These are phyloP conservation scores for Eucalyptus camaldulensis DNA, from an alignment of 345 rosid species.

Conservation along the genomic window DNA sequence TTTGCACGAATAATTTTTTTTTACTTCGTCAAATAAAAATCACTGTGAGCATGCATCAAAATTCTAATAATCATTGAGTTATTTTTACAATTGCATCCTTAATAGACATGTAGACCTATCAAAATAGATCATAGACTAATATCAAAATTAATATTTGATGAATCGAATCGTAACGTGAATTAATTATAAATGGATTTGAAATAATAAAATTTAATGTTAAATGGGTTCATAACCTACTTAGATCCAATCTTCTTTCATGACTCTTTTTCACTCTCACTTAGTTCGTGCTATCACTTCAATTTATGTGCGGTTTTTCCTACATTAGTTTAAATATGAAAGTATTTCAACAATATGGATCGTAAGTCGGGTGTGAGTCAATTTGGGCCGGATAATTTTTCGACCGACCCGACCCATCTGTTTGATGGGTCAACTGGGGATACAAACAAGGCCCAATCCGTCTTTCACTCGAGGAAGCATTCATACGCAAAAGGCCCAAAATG, in stretches of 20 bases:
- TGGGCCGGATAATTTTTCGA: not conserved
- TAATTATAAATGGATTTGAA: too few relatives aligned
- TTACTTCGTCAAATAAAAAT: not conserved
- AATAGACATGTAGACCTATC: not conserved
- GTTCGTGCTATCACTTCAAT: rapidly evolving
- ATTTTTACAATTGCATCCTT: not conserved
- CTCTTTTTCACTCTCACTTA: not conserved
- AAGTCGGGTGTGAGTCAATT: not conserved
- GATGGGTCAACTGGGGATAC: not conserved
- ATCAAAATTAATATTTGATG: too few relatives aligned
- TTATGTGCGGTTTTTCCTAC: not conserved
- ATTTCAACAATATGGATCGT: rapidly evolving
- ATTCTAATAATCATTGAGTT: not conserved
- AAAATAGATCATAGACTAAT: too few relatives aligned
- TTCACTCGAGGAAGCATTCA: not conserved
- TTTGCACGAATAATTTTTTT: not conserved
- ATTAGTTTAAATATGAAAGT: too few relatives aligned
- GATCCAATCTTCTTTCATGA: not conserved
- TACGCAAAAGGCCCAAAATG: not conserved
- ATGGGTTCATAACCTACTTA: too few relatives aligned
- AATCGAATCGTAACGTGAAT: rapidly evolving
- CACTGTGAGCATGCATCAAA: not conserved
- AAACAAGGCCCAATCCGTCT: not conserved
- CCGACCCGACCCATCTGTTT: not conserved
- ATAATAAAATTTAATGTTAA: rapidly evolving